Evolutionary conservation across 1,284 basidiomycete genomes (phyloP).

Genomic region (Ustilago nuda): DNA sequence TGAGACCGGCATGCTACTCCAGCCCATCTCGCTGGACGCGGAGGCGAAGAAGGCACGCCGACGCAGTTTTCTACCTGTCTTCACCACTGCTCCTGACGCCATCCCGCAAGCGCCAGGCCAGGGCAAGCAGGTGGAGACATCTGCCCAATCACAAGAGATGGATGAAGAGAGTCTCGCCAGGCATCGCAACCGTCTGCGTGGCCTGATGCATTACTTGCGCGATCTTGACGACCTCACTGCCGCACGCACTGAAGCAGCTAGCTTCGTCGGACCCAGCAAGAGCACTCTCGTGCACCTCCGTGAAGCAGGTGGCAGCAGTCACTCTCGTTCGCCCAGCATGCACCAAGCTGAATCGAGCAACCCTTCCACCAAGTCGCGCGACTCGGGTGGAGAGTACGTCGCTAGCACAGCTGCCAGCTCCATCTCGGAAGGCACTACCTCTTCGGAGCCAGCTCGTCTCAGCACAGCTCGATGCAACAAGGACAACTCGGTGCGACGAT

Average conservation of each 20-base stretch:
- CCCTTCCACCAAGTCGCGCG: conserved; percentile 42
- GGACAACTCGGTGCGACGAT: conserved; percentile 66
- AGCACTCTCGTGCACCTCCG: conserved; percentile 32
- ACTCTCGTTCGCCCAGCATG: conserved; percentile 37
- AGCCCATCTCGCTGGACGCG: conserved; percentile 16
- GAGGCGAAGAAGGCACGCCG: conserved; percentile 35
- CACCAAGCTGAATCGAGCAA: conserved; percentile 46
- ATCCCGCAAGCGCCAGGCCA: not conserved
- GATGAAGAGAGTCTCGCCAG: conserved; percentile 39
- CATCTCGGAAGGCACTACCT: conserved; percentile 22
- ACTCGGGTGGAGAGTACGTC: conserved; percentile 36
- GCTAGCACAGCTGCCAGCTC: conserved; percentile 40
- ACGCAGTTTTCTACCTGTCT: conserved; percentile 47
- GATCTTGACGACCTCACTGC: conserved; percentile 86
- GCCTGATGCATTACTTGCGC: conserved; percentile 91
- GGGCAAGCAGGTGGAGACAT: not conserved
- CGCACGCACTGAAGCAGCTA: conserved; percentile 26
- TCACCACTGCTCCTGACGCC: conserved; percentile 11
- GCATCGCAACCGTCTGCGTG: conserved; percentile 81
- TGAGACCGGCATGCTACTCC: conserved; percentile 8
- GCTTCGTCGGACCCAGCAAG: conserved; percentile 34
- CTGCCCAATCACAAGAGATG: conserved; percentile 16
- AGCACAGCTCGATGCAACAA: conserved; percentile 48
- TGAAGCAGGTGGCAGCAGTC: conserved; percentile 10
- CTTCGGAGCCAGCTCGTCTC: conserved; percentile 21